Base-by-base conservation (phyloP, 2,329 filamentous ascomycete species). In the Cladosporium sp. region DNA sequence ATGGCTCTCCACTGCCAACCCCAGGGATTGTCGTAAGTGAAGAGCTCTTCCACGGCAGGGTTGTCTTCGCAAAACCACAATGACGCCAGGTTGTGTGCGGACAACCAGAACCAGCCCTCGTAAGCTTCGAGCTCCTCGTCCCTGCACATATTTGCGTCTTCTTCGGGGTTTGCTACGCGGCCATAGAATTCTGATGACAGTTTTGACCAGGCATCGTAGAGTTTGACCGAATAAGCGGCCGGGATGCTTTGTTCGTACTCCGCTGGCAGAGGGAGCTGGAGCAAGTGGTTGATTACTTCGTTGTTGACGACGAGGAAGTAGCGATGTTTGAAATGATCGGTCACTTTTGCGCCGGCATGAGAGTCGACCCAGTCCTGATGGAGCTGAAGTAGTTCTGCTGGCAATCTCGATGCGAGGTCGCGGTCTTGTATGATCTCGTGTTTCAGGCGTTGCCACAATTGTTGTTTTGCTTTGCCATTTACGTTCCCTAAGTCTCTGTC, bases 221-320 rank as follows among this genome's bases (percentile, higher is more conserved):
- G 19, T 14, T 55, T 55, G n/a, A 43, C 17, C 51, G 51, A 9
- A 3, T 55, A 43, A 5, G 8, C n/a, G 15, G 28, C 28, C 25
- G 51, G 51, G 30, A 43, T 36, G 12, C 9, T 55, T 1, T 20
- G 19, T 43, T 45, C 51, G 17, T 22, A 37, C 19, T n/a, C 11
- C 15, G 51, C 51, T 15, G 51, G 38, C 51, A 37, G 43, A 2
- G 39, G 51, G 17, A 55, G 51, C 39, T 55, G 39, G 28, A 55
- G 51, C 8, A 45, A 38, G 25, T 55, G 39, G 14, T 22, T 37
- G 38, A 55, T 45, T n/a, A 37, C 28, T 43, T 55, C 51, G 28
- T 55, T 38, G 28, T 55, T 38, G 1, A 55, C 39, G 25, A 55
- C 39, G 39, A 37, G 38, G 12, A 55, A 45, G 9, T 43, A 43